Evolutionary conservation across 352 stramenopile species (phyloP).

Genomic region (Globisporangium megalacanthum): DNA sequence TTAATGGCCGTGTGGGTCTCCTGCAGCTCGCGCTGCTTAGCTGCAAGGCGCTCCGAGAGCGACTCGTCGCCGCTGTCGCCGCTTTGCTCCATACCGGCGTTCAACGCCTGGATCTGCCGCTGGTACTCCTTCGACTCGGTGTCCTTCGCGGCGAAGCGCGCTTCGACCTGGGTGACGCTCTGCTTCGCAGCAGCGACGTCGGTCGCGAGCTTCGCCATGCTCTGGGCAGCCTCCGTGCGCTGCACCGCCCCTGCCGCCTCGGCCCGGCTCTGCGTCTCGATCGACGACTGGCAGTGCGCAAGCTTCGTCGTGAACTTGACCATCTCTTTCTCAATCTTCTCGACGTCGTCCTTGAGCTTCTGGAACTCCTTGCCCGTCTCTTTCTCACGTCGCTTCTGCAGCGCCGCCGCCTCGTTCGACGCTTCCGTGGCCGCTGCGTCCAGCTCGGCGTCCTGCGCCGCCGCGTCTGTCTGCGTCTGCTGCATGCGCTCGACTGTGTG

Average conservation of each 20-base stretch:
- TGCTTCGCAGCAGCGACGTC: slow-evolving; percentile 76
- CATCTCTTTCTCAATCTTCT: slow-evolving; percentile 73
- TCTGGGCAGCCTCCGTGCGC: slow-evolving; percentile 68
- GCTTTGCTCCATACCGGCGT: slow-evolving; percentile 78
- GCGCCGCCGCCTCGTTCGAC: slow-evolving; percentile 76
- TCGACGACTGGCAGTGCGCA: slow-evolving; percentile 60
- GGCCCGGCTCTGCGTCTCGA: slow-evolving; percentile 63
- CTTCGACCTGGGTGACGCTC: slow-evolving; percentile 50
- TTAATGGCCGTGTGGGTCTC: slow-evolving; percentile 76
- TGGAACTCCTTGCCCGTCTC: slow-evolving; percentile 85
- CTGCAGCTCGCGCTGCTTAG: slow-evolving; percentile 78
- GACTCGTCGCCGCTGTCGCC: slow-evolving; percentile 64
- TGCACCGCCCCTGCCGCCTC: slow-evolving; percentile 62
- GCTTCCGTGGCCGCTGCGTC: slow-evolving; percentile 69
- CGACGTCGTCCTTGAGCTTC: slow-evolving; percentile 73
- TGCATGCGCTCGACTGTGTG: slow-evolving; percentile 89
- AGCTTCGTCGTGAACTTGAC: slow-evolving; percentile 84
- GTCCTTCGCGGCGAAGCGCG: slow-evolving; percentile 44
- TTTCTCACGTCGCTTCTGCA: slow-evolving; percentile 76
- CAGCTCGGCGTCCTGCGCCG: slow-evolving; percentile 43
- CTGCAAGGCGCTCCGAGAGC: slow-evolving; percentile 62
- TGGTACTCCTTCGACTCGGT: slow-evolving; percentile 64
- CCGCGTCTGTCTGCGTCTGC: slow-evolving; percentile 70
- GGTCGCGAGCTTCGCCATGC: slow-evolving; percentile 74
- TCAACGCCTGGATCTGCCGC: slow-evolving; percentile 83